Conservation (phyloP, 345 rosid genomes). For the Arabidopsis arenosa region DNA sequence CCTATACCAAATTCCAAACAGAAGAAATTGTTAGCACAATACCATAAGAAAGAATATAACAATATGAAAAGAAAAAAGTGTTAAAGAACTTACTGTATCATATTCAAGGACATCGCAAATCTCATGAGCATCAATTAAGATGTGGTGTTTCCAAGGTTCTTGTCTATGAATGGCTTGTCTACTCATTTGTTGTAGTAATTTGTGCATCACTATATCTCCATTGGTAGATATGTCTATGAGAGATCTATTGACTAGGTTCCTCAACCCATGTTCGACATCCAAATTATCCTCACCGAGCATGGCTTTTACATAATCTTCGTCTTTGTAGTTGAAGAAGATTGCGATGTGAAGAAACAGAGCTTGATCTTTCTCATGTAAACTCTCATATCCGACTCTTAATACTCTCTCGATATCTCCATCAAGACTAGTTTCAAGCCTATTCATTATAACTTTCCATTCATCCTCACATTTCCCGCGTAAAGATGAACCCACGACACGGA, state of each 20-base stretch:
- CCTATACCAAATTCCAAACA: conserved; percentile 27
- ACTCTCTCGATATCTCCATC: background rate
- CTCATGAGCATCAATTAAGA: background rate
- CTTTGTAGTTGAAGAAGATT: background rate
- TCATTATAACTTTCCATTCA: background rate
- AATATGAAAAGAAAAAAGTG: background rate
- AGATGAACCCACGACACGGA: conserved; percentile 8
- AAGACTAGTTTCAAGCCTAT: background rate
- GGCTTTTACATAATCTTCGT: background rate
- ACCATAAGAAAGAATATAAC: background rate
- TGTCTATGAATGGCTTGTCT: background rate
- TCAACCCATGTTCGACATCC: background rate
- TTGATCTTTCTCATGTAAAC: background rate
- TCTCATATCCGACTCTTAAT: background rate
- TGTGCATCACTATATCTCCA: conserved; percentile 2
- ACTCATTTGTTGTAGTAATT: background rate
- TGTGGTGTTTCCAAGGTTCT: background rate
- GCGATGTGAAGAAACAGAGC: background rate
- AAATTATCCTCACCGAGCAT: background rate
- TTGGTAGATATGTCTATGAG: background rate
- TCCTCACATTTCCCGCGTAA: background rate
- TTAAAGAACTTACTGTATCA: background rate
- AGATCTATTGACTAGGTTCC: background rate
- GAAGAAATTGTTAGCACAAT: background rate
- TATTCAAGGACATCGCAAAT: background rate